Evolutionary conservation across 2,329 filamentous ascomycete species (phyloP).

Genomic region (Colletotrichum navitas): DNA sequence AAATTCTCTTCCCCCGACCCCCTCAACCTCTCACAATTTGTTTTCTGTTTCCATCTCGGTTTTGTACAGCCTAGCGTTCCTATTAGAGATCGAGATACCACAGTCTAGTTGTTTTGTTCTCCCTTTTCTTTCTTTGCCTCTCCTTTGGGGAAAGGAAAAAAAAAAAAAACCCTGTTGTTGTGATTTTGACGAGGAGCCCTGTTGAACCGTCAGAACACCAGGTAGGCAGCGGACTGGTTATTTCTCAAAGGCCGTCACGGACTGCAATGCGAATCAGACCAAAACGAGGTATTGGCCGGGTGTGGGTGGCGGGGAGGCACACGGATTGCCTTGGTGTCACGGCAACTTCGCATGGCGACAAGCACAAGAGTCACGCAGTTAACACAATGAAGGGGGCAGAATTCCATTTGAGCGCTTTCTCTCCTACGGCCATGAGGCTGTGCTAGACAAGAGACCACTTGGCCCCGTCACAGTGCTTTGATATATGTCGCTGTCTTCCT

Average conservation of each 20-base stretch:
- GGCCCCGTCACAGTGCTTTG: slow-evolving; percentile 10
- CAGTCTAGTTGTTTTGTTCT: slow-evolving; percentile 14
- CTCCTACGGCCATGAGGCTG: slow-evolving; percentile 29
- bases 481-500: slow-evolving; percentile 28
- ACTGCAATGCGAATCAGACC: not conserved
- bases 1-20: not conserved
- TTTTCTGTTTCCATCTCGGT: not conserved
- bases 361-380: not conserved
- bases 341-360: not conserved
- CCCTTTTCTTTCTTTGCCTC: too few relatives aligned
- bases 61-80: not conserved
- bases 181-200: too few relatives aligned
- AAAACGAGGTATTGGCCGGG: too few relatives aligned
- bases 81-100: slow-evolving; percentile 35
- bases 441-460: slow-evolving; percentile 37
- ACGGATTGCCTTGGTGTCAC: not conserved
- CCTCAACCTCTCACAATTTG: too few relatives aligned
- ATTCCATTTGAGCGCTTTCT: slow-evolving; percentile 34
- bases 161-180: too few relatives aligned
- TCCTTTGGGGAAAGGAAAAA: too few relatives aligned
- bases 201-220: too few relatives aligned
- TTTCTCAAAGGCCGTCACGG: too few relatives aligned
- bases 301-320: not conserved
- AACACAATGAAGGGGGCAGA: slow-evolving; percentile 38
- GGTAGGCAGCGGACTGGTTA: not conserved